Conservation (phyloP, 768 basidiomycete genomes). For the Naganishia friedmannii region DNA sequence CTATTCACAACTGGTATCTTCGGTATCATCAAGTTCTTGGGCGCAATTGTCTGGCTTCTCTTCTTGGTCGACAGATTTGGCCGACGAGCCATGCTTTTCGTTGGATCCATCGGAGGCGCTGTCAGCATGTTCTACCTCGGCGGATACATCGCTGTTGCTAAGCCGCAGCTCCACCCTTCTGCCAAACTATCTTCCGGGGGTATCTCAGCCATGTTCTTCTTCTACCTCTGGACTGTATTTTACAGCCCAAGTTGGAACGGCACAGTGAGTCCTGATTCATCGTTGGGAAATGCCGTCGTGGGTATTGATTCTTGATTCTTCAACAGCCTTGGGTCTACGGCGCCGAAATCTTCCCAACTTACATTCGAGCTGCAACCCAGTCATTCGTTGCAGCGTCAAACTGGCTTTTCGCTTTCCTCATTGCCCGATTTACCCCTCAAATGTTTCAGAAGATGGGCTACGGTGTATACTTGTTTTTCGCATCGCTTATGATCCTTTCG, state of each 20-base stretch:
- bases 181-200: conserved; percentile 30
- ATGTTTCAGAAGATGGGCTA: conserved; percentile 31
- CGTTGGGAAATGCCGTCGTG: not conserved
- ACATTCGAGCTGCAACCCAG: conserved; percentile 31
- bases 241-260: conserved; percentile 34
- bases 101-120: conserved; percentile 28
- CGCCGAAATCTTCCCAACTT: conserved; percentile 34
- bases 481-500: conserved; percentile 29
- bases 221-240: conserved; percentile 36
- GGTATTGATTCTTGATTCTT: not conserved
- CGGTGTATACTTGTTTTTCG: conserved; percentile 34
- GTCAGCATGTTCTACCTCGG: conserved; percentile 29
- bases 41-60: conserved; percentile 53
- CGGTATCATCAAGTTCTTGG: conserved; percentile 55
- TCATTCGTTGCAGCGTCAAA: conserved; percentile 32
- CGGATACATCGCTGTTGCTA: conserved; percentile 30
- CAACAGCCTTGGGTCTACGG: conserved; percentile 32
- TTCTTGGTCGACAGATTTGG: conserved; percentile 35
- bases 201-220: conserved; percentile 32
- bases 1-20: conserved; percentile 58
- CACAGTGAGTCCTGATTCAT: conserved; percentile 15
- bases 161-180: conserved; percentile 16
- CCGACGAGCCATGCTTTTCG: conserved; percentile 30
- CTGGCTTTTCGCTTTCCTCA: conserved; percentile 32
- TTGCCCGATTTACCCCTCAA: conserved; percentile 29